Conservation (phyloP, 2,329 filamentous ascomycete species). For the Fusarium oligoseptatum region DNA sequence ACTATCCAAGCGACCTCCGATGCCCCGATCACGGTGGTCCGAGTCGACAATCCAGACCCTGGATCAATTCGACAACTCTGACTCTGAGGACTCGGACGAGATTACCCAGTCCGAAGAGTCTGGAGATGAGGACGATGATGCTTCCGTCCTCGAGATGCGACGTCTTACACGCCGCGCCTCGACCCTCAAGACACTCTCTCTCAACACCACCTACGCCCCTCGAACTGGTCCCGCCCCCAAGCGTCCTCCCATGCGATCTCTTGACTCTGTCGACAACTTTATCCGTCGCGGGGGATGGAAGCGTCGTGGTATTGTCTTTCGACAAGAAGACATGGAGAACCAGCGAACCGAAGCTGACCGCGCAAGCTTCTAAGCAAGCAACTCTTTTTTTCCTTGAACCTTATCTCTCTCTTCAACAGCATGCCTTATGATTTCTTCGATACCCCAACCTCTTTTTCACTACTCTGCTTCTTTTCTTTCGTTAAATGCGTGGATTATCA, state of each 20-base stretch:
- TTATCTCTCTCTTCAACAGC: neutral
- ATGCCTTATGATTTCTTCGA: conserved; percentile 43
- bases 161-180: conserved; percentile 40
- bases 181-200: conserved; percentile 44
- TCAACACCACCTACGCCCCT: conserved; percentile 53
- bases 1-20: conserved; percentile 46
- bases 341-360: conserved; percentile 33
- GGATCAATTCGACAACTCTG: conserved; percentile 33
- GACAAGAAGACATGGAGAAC: conserved; percentile 51
- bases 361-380: conserved; percentile 41
- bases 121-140: conserved; percentile 42
- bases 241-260: conserved; percentile 55
- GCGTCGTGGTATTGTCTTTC: conserved; percentile 58
- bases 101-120: conserved; percentile 39
- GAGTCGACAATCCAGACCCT: conserved; percentile 56
- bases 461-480: conserved; percentile 30
- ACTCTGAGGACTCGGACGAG: conserved; percentile 40
- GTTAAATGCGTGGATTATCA: conserved; percentile 14
- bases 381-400: neutral
- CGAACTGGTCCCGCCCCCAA: conserved; percentile 42
- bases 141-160: conserved; percentile 44
- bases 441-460: conserved; percentile 37
- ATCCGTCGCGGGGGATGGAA: conserved; percentile 61
- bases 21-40: conserved; percentile 58
- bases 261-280: conserved; percentile 57